These are phyloP conservation scores for Botrytis elliptica DNA, from an alignment of 2,329 filamentous ascomycete genomes.

Conservation along the genomic window DNA sequence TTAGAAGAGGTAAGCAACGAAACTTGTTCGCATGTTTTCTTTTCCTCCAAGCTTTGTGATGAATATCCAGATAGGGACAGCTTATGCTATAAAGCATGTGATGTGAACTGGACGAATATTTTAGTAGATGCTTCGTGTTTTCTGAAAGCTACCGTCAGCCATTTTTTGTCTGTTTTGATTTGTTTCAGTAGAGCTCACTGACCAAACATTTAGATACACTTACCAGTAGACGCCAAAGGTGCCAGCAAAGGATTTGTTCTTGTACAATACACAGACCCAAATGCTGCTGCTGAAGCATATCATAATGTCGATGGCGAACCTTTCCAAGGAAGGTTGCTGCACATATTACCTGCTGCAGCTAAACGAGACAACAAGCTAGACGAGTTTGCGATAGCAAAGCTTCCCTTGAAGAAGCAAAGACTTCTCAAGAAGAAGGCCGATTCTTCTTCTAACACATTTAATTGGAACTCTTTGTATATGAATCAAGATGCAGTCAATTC, in stretches of 20 bases:
- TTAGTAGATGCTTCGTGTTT: conserved; percentile 99
- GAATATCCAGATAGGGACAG: conserved; percentile 99
- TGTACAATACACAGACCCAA: conserved; percentile 71
- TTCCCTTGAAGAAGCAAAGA: conserved; percentile 93
- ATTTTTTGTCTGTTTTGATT: conserved; percentile 26
- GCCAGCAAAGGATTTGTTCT: conserved; percentile 88
- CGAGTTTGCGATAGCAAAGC: conserved; percentile 84
- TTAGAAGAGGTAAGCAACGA: conserved; percentile 77
- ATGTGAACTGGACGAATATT: conserved; percentile 94
- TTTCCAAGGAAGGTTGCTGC: conserved; percentile 89
- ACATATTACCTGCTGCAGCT: conserved; percentile 79
- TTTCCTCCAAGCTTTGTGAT: conserved; percentile 62
- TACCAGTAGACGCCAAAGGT: conserved; percentile 72
- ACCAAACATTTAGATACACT: conserved; percentile 69
- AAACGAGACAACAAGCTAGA: conserved; percentile 82
- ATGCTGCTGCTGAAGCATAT: conserved; percentile 76
- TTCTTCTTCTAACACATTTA: conserved; percentile 76
- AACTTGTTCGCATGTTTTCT: conserved; percentile 31
- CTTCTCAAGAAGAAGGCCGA: conserved; percentile 82
- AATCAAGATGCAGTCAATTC: conserved; percentile 93
- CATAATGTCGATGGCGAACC: conserved; percentile 76
- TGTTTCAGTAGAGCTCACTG: conserved; percentile 34
- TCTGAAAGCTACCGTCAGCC: conserved; percentile 52
- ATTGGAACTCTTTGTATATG: conserved; percentile 99
- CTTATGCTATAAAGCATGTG: conserved; percentile 87